phyloP scores from a whole-genome alignment of 495 filamentous ascomycete genomes.

The Trichocladium antarcticum region DNA sequence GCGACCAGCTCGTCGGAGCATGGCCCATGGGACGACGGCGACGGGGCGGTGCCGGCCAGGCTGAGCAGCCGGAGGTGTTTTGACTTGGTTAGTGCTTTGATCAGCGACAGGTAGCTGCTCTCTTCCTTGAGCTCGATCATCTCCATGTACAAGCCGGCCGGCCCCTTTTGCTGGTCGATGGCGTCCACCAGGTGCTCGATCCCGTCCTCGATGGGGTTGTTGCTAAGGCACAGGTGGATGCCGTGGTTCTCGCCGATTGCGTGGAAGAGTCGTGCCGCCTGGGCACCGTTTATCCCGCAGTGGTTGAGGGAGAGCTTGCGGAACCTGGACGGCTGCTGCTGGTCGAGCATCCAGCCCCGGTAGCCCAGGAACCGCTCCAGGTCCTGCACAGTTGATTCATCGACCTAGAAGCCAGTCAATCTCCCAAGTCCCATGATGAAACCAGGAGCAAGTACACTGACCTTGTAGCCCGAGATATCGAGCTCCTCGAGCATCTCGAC shows the following conservation, averaged over 20 bases:
- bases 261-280: constrained; percentile 67
- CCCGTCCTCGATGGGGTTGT: constrained; percentile 71
- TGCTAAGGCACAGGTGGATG: constrained; percentile 67
- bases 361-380: constrained; percentile 32
- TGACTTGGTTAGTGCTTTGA: constrained; percentile 61
- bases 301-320: constrained; percentile 63
- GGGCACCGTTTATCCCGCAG: constrained; percentile 65
- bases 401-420: constrained; percentile 29
- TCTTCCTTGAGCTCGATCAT: constrained; percentile 79
- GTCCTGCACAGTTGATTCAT: constrained; percentile 45
- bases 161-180: constrained; percentile 52
- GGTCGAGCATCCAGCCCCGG: constrained; percentile 46
- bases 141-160: constrained; percentile 63
- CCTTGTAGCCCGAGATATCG: constrained; percentile 62
- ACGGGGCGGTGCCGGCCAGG: constrained; percentile 77
- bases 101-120: constrained; percentile 58
- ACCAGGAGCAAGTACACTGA: constrained; percentile 22
- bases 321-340: constrained; percentile 52
- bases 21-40: constrained; percentile 48
- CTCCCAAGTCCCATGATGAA: not conserved
- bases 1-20: constrained; percentile 57
- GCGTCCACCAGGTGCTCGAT: constrained; percentile 55
- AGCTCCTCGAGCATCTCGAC: constrained; percentile 37
- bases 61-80: constrained; percentile 68
- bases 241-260: constrained; percentile 57